These are phyloP conservation scores for Epichloe hybrida DNA, from an alignment of 2,329 filamentous ascomycete genomes.

Conservation along the genomic window DNA sequence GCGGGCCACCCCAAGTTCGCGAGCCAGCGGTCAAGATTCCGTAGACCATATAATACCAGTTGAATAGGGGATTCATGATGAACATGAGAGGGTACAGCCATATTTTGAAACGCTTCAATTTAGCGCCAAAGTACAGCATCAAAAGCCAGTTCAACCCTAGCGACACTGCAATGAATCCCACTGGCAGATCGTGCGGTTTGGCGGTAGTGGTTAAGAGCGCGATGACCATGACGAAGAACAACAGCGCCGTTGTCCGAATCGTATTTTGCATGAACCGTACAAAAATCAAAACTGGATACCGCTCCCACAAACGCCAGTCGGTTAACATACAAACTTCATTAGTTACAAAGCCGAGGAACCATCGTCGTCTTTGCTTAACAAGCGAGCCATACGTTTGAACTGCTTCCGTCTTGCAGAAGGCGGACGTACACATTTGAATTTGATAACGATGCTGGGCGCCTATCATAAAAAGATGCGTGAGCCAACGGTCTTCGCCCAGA, in stretches of 20 bases:
- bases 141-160: slow-evolving; percentile 86
- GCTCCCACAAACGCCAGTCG: slow-evolving; percentile 78
- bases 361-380: slow-evolving; percentile 85
- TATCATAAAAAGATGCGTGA: slow-evolving; percentile 98
- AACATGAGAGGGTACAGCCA: slow-evolving; percentile 96
- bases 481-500: slow-evolving; percentile 88
- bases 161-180: slow-evolving; percentile 87
- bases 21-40: slow-evolving; percentile 91
- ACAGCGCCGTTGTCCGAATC: slow-evolving; percentile 80
- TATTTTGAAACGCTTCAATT: slow-evolving; percentile 80
- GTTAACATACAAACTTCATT: slow-evolving; percentile 98
- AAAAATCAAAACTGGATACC: slow-evolving; percentile 74
- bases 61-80: slow-evolving; percentile 87
- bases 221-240: slow-evolving; percentile 89
- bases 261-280: slow-evolving; percentile 94
- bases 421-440: slow-evolving; percentile 94
- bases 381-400: slow-evolving; percentile 78
- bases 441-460: slow-evolving; percentile 86
- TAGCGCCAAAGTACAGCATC: slow-evolving; percentile 90
- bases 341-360: slow-evolving; percentile 95
- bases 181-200: slow-evolving; percentile 63
- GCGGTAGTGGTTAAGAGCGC: slow-evolving; percentile 77
- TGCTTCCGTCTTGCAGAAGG: slow-evolving; percentile 96
- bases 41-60: slow-evolving; percentile 97
- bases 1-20: slow-evolving; percentile 87